A percentile compares a stretch with the other conserved stretches of the same genome.
Evolutionary conservation across 2,329 filamentous ascomycete species (phyloP).

Genomic region (Fusarium xyrophilum): DNA sequence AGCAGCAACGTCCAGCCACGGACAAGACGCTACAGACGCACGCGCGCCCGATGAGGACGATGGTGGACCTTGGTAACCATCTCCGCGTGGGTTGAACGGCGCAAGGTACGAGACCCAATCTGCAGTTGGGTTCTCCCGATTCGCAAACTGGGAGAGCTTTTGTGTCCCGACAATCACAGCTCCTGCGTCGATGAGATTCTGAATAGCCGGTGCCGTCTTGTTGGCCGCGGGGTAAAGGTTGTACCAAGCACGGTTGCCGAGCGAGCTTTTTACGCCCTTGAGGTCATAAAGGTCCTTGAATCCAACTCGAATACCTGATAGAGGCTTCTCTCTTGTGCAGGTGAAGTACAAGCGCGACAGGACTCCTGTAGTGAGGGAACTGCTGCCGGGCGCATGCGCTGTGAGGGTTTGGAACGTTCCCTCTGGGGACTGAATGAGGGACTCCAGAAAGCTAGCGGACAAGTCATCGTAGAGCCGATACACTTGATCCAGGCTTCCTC

Average conservation of each 20-base stretch:
- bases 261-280: slow-evolving; percentile 12
- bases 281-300: slow-evolving; percentile 30
- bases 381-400: not conserved
- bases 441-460: not conserved
- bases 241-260: slow-evolving; percentile 19
- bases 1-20: slow-evolving; percentile 50
- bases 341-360: slow-evolving; percentile 9
- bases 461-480: not conserved
- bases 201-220: slow-evolving; percentile 1
- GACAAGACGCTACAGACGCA: slow-evolving; percentile 50
- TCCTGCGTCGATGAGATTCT: slow-evolving; percentile 17
- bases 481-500: not conserved
- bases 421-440: not conserved
- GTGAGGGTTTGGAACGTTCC: not conserved
- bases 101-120: slow-evolving; percentile 47
- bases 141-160: slow-evolving; percentile 25
- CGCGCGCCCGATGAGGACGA: slow-evolving; percentile 54
- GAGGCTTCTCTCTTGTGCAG: not conserved
- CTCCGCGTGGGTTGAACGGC: slow-evolving; percentile 55
- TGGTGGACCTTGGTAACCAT: slow-evolving; percentile 53
- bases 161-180: slow-evolving; percentile 17
- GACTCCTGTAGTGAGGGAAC: not conserved
- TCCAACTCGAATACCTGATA: not conserved
- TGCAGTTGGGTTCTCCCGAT: not conserved
- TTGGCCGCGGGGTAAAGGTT: not conserved